These are phyloP conservation scores for Thielaviopsis euricoi DNA, from an alignment of 2,329 filamentous ascomycete genomes.

Conservation along the genomic window DNA sequence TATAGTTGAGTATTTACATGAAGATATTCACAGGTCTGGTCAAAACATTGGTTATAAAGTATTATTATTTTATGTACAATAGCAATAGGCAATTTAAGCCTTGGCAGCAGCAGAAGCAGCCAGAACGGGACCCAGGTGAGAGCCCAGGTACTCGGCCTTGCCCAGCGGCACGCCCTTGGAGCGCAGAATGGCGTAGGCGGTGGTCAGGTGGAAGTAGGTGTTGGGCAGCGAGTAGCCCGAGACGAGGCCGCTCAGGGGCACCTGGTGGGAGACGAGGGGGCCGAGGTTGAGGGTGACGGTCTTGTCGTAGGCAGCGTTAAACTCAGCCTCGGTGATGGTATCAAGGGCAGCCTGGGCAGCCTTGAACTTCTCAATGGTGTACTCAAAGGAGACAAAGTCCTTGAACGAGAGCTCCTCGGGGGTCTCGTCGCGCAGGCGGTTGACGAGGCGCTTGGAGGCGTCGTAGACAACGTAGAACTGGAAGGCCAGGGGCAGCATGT, in stretches of 20 bases:
- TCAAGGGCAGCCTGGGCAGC: conserved; percentile 1
- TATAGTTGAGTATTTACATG: too few species aligned
- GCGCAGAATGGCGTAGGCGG: conserved; percentile 39
- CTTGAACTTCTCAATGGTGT: neutral
- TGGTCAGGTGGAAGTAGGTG: conserved; percentile 42
- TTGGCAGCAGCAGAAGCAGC: conserved; percentile 5
- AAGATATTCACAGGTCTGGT: too few species aligned
- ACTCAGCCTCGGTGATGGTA: conserved; percentile 13
- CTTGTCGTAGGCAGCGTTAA: conserved; percentile 17
- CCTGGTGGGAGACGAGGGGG: conserved; percentile 12
- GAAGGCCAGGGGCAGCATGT: conserved; percentile 22
- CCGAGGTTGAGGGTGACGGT: conserved; percentile 18
- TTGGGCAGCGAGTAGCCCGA: conserved; percentile 35
- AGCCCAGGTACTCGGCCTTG: conserved; percentile 32
- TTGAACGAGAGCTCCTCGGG: neutral
- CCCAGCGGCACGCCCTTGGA: conserved; percentile 39
- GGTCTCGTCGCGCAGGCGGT: conserved; percentile 3
- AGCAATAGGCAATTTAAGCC: neutral
- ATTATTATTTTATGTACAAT: neutral
- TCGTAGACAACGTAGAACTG: conserved; percentile 14
- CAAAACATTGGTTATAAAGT: too few species aligned
- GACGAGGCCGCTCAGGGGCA: conserved; percentile 12
- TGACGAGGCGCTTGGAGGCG: neutral
- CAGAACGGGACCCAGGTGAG: conserved; percentile 7
- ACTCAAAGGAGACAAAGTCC: neutral